Evolutionary conservation across 2,329 filamentous ascomycete genomes (phyloP).

Genomic region (Botrytis fabae): DNA sequence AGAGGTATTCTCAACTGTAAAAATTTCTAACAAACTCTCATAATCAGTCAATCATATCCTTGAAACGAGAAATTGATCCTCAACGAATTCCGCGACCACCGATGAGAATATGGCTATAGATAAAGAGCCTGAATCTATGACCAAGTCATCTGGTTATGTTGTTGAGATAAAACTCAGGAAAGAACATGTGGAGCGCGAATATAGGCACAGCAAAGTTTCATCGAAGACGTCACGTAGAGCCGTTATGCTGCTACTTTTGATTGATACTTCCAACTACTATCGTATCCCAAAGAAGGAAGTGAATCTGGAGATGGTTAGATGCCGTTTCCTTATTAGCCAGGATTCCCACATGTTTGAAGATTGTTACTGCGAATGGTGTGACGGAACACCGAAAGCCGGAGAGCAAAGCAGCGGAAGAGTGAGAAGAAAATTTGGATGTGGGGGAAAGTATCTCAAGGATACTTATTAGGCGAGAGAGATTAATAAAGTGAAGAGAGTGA

Average conservation of each 20-base stretch:
- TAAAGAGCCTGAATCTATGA: not conserved
- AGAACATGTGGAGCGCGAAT: not conserved
- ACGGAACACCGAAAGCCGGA: not conserved
- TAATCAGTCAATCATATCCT: not conserved
- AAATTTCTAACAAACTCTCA: not conserved
- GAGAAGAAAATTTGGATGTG: not conserved
- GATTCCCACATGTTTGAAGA: not conserved
- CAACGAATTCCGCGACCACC: not conserved
- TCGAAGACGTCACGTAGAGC: rapidly evolving
- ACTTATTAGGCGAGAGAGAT: not conserved
- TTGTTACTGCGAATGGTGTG: not conserved
- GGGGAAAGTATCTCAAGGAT: not conserved
- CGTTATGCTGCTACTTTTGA: not conserved
- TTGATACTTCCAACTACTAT: not conserved
- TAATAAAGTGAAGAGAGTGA: not conserved
- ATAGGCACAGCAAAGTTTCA: rapidly evolving
- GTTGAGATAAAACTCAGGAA: not conserved
- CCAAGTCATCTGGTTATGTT: not conserved
- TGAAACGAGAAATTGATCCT: not conserved
- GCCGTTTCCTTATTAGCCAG: not conserved
- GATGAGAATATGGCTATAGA: not conserved
- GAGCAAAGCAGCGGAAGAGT: not conserved
- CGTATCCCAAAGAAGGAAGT: not conserved
- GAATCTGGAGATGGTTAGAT: not conserved
- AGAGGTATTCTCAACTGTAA: not conserved